phyloP scores from a whole-genome alignment of 192 early-diverging fungal genomes.

The Podila epigama region DNA sequence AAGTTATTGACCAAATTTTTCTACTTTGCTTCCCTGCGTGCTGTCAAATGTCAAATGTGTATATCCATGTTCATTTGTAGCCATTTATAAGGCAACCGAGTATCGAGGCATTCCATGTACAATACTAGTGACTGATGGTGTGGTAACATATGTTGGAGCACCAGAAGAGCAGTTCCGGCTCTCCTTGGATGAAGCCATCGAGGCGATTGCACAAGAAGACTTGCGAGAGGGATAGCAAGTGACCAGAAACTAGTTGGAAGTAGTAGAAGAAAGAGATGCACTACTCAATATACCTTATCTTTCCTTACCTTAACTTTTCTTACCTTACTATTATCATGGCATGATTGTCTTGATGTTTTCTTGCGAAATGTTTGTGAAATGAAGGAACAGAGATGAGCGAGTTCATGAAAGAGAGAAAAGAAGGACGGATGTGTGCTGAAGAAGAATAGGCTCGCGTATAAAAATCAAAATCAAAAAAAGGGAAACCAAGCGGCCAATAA shows the following conservation, averaged over 20 bases:
- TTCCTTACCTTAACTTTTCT: too few relatives aligned
- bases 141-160: slow-evolving; percentile 31
- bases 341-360: too few relatives aligned
- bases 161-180: slow-evolving; percentile 28
- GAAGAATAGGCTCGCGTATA: background rate
- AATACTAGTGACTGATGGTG: slow-evolving; percentile 23
- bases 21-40: too few relatives aligned
- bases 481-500: too few relatives aligned
- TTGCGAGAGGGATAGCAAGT: slow-evolving; percentile 13
- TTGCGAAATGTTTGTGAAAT: too few relatives aligned
- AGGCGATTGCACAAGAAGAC: background rate
- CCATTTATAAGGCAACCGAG: slow-evolving; percentile 26
- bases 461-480: background rate
- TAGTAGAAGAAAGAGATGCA: too few relatives aligned
- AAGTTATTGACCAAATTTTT: too few relatives aligned
- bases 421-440: background rate
- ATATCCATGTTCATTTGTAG: slow-evolving; percentile 5
- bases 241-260: too few relatives aligned
- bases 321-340: too few relatives aligned
- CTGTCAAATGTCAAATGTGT: background rate
- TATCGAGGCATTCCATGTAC: slow-evolving; percentile 45
- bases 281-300: too few relatives aligned
- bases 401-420: background rate
- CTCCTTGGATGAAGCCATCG: slow-evolving; percentile 9
- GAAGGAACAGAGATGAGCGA: background rate